Conservation (phyloP, 2,329 filamentous ascomycete species). For the Exophiala calicioides region DNA sequence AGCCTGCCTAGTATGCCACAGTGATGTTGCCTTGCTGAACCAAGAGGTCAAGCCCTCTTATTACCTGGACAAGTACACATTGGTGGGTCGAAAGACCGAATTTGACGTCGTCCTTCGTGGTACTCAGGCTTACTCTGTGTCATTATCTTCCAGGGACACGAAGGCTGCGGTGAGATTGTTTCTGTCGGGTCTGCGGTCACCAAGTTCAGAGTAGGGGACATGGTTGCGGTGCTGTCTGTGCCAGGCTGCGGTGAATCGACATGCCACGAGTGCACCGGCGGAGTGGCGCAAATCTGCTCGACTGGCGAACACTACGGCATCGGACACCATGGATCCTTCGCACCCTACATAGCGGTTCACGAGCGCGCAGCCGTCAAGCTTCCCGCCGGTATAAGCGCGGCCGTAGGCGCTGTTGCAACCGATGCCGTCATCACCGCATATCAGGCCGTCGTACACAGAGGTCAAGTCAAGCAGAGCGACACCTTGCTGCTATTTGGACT, state of each 20-base stretch:
- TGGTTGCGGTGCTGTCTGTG: conserved; percentile 12
- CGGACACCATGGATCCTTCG: conserved; percentile 18
- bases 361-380: conserved; percentile 17
- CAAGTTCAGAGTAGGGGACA: conserved; percentile 15
- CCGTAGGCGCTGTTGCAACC: conserved; percentile 16
- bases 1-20: conserved; percentile 16
- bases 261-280: conserved; percentile 13
- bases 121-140: neutral
- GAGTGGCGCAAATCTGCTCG: conserved; percentile 14
- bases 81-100: neutral
- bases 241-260: conserved; percentile 9
- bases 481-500: conserved; percentile 11
- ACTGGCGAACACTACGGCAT: conserved; percentile 11
- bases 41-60: neutral
- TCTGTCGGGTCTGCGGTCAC: conserved; percentile 14
- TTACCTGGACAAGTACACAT: conserved; percentile 7
- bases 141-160: conserved; percentile 21
- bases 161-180: conserved; percentile 26
- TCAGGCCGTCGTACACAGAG: conserved; percentile 14
- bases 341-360: conserved; percentile 13
- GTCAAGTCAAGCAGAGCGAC: conserved; percentile 10
- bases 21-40: conserved; percentile 8
- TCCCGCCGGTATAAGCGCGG: conserved; percentile 3
- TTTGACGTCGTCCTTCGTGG: neutral
- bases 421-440: conserved; percentile 21